Evolutionary conservation across 352 stramenopile genomes (phyloP).

Genomic region (Phytophthora melonis): DNA sequence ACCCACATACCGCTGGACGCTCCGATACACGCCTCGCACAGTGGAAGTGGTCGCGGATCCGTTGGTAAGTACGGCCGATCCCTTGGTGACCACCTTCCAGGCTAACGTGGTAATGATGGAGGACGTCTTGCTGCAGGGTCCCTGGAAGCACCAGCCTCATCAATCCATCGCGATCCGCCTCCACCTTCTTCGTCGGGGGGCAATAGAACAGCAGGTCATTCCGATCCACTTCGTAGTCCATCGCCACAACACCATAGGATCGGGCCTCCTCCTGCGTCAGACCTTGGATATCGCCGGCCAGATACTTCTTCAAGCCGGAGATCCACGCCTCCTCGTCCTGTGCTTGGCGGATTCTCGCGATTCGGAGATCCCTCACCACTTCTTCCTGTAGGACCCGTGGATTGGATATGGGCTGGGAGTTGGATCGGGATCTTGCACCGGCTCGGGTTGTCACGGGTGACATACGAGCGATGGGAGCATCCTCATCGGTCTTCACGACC

Average conservation of each 20-base stretch:
- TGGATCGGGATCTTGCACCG: background rate
- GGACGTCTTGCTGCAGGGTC: background rate
- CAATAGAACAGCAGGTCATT: too few relatives aligned
- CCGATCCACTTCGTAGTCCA: too few relatives aligned
- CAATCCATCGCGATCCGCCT: too few relatives aligned
- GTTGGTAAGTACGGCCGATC: background rate
- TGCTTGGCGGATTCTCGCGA: too few relatives aligned
- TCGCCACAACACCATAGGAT: too few relatives aligned
- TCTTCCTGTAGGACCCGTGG: background rate
- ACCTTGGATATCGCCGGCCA: too few relatives aligned
- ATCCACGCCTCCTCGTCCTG: too few relatives aligned
- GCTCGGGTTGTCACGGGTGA: background rate
- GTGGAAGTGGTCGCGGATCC: background rate
- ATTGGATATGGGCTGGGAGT: background rate
- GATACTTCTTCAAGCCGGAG: too few relatives aligned
- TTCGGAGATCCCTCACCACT: background rate
- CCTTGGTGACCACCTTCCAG: background rate
- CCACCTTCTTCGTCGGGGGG: too few relatives aligned
- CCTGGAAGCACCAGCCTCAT: background rate
- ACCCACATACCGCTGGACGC: background rate
- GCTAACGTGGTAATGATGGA: background rate
- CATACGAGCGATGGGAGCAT: background rate
- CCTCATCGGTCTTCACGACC: background rate
- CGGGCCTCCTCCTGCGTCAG: background rate
- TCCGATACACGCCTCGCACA: background rate